phyloP scores from a whole-genome alignment of 1,284 basidiomycete species.

The Sparassis latifolia region DNA sequence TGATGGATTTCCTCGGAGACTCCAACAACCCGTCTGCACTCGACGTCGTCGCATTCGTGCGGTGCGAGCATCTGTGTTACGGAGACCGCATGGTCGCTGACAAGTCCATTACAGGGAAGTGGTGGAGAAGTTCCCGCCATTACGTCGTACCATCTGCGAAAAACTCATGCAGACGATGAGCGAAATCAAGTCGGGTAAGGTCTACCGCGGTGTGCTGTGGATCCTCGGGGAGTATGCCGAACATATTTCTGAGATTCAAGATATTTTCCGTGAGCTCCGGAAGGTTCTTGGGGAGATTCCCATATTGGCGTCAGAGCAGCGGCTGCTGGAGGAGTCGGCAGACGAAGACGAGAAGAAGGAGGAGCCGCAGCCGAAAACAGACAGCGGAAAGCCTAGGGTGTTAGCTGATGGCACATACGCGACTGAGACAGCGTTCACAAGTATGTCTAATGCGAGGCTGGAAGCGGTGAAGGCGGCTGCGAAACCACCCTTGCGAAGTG shows the following conservation, averaged over 20 bases:
- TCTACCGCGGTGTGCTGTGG: conserved; percentile 96
- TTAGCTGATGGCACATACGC: conserved; percentile 98
- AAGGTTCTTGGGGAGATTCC: conserved; percentile 94
- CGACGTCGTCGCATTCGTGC: conserved; percentile 94
- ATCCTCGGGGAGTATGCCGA: conserved; percentile 96
- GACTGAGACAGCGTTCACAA: conserved; percentile 89
- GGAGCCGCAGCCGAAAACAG: conserved; percentile 37
- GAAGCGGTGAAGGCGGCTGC: conserved; percentile 81
- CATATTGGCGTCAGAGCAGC: conserved; percentile 87
- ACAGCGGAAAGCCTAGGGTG: conserved; percentile 55
- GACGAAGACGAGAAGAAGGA: conserved; percentile 34
- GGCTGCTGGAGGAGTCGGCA: conserved; percentile 68
- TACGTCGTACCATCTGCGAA: conserved; percentile 81
- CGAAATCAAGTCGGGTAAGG: conserved; percentile 96
- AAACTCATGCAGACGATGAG: conserved; percentile 81
- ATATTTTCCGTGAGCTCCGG: conserved; percentile 76
- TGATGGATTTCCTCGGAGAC: conserved; percentile 99
- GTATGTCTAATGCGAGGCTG: conserved; percentile 57
- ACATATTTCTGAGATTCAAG: conserved; percentile 57
- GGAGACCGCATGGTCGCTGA: background rate
- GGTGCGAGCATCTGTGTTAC: conserved; percentile 35
- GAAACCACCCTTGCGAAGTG: conserved; percentile 87
- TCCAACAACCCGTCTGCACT: conserved; percentile 93
- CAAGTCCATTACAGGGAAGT: conserved; percentile 60
- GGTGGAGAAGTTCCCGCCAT: conserved; percentile 93